Evolutionary conservation across 805 yeast genomes (phyloP).

Genomic region (Teunomyces aglyptinius): DNA sequence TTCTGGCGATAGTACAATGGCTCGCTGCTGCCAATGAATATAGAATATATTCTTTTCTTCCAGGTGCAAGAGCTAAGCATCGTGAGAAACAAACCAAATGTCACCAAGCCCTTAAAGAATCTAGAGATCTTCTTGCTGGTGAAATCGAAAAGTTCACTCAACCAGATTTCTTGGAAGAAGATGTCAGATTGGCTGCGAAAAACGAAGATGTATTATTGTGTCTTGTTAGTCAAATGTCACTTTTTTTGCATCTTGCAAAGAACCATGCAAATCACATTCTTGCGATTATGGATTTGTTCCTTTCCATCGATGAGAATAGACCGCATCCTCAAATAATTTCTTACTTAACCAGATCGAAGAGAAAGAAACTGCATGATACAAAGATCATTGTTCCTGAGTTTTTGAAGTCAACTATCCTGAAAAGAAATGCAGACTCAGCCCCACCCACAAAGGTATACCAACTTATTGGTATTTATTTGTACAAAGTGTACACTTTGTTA

Average conservation of each 20-base stretch:
- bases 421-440: slow-evolving; percentile 29
- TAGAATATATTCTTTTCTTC: slow-evolving; percentile 19
- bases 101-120: slow-evolving; percentile 12
- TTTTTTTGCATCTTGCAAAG: slow-evolving; percentile 19
- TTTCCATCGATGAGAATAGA: slow-evolving; percentile 19
- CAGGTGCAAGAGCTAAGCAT: slow-evolving; percentile 11
- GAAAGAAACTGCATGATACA: not conserved
- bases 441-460: slow-evolving; percentile 24
- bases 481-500: slow-evolving; percentile 16
- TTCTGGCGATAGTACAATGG: slow-evolving; percentile 23
- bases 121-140: slow-evolving; percentile 10
- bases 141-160: slow-evolving; percentile 9
- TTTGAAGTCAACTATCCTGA: slow-evolving; percentile 11
- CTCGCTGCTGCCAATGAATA: slow-evolving; percentile 27
- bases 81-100: slow-evolving; percentile 13
- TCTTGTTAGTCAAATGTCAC: slow-evolving; percentile 23
- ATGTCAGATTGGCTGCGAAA: slow-evolving; percentile 7
- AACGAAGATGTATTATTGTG: slow-evolving; percentile 26
- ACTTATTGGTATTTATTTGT: slow-evolving; percentile 16
- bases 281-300: slow-evolving; percentile 17
- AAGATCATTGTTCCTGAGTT: slow-evolving; percentile 6
- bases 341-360: slow-evolving; percentile 13
- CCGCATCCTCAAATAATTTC: slow-evolving; percentile 20
- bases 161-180: slow-evolving; percentile 4
- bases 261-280: slow-evolving; percentile 14